Base-by-base conservation (phyloP, 2,329 filamentous ascomycete species). In the Phialemoniopsis sp. region DNA sequence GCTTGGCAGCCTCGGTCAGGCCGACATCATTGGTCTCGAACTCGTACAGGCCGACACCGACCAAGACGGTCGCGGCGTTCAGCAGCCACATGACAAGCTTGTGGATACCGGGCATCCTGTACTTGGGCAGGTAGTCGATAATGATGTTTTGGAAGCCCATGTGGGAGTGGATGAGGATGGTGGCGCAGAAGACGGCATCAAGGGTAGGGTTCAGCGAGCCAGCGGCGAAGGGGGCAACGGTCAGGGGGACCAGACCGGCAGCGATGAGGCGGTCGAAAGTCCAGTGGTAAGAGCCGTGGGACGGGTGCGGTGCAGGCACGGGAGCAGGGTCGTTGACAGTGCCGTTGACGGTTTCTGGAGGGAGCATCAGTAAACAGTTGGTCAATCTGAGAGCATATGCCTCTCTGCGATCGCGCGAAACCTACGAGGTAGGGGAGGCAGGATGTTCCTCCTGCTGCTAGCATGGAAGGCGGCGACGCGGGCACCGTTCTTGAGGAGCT, bases 11-110 rank as follows among this genome's bases (percentile, higher is more conserved):
- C 75, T 95, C 91, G 8, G 89, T 95, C 44, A 98, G 64, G 50
- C 93, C 93, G 38, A 98, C 89, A 53, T 98, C 93, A 59, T 96
- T 97, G 26, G 93, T 98, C 82, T 98, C 93, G 56, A 97, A 97
- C 67, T 97, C 91, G 69, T 98, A 98, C 57, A 97, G 76, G 42
- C 90, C 90, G 49, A 95, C 76, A 37, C 87, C 89, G 46, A 90
- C 87, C 38, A 88, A 70, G 42, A 91, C 72, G 10, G 94, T 96
- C 44, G 79, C 82, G 34, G 74, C 67, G 57, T 90, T 89, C 47
- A 97, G 78, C 29, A 74, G 70, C 89, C 89, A 97, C 63, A 77
- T 79, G 60, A 82, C 73, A n/a, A 71, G 39, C 58, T 78, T 82
- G 60, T 80, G 79, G 44, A 78, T 66, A 49, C 75, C 79, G 37